Percentiles rank a stretch among this genome's conserved stretches.
Conservation (phyloP, 148 eudicot genomes). For the Salicornia ramosissima region DNA sequence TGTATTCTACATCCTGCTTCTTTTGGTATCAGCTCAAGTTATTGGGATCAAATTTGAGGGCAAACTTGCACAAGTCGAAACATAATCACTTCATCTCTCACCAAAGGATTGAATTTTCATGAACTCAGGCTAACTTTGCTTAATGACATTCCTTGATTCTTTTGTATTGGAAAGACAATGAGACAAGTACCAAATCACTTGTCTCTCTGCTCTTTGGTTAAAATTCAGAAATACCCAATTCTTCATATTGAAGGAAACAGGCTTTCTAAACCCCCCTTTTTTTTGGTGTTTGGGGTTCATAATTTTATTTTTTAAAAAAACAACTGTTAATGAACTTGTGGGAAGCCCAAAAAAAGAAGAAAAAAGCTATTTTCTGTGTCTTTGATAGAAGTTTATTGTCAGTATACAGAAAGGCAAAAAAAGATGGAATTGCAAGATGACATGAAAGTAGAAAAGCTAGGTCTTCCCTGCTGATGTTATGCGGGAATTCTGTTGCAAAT, state of each 20-base stretch:
- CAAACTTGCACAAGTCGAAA: not conserved
- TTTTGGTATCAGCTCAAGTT: slow-evolving; percentile 19
- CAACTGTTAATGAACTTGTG: slow-evolving; percentile 14
- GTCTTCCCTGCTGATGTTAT: not conserved
- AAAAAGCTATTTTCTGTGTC: too few species aligned
- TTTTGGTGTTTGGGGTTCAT: not conserved
- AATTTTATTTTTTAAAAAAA: not conserved
- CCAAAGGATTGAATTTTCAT: not conserved
- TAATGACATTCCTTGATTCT: slow-evolving; percentile 32
- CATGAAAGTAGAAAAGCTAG: not conserved
- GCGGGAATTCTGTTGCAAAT: not conserved
- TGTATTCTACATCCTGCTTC: not conserved
- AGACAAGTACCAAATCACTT: not conserved
- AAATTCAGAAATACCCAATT: slow-evolving; percentile 1
- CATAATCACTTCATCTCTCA: not conserved
- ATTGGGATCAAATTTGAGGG: slow-evolving; percentile 15
- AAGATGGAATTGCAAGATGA: not conserved
- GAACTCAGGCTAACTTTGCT: slow-evolving; percentile 20
- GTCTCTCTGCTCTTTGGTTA: slow-evolving; percentile 12
- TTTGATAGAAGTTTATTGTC: not conserved
- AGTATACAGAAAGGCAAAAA: not conserved
- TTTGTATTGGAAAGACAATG: slow-evolving; percentile 20
- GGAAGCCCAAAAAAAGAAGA: too few species aligned
- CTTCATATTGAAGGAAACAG: not conserved
- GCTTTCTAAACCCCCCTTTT: not conserved